These are phyloP conservation scores for Tremellales sp. DNA, from an alignment of 1,284 basidiomycete genomes.

Conservation along the genomic window DNA sequence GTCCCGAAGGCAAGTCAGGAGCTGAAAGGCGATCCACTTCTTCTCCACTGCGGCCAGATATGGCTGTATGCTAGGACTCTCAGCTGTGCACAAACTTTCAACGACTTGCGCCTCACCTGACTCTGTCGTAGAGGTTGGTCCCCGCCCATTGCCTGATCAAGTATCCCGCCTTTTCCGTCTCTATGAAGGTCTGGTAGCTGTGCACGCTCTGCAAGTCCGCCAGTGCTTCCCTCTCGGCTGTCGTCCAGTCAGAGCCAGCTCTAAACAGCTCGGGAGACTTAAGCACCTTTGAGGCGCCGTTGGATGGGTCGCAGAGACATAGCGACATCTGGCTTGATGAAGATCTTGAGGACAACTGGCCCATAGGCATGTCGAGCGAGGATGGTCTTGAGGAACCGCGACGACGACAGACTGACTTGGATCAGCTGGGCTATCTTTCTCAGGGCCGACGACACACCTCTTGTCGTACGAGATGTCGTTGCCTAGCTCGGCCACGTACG, in stretches of 20 bases:
- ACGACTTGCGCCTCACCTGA: constrained; percentile 63
- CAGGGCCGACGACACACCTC: constrained; percentile 56
- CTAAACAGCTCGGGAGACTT: background rate
- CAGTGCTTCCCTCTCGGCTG: constrained; percentile 80
- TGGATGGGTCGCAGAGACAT: constrained; percentile 65
- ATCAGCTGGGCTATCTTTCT: background rate
- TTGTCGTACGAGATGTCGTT: constrained; percentile 84
- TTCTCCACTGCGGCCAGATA: constrained; percentile 90
- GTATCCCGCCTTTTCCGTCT: constrained; percentile 95
- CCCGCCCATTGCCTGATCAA: constrained; percentile 92
- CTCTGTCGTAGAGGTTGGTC: constrained; percentile 93
- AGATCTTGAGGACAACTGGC: constrained; percentile 71
- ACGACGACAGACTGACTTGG: constrained; percentile 59
- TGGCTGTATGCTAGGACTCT: constrained; percentile 74
- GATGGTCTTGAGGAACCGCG: constrained; percentile 91
- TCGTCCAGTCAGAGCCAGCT: background rate
- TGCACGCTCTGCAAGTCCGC: constrained; percentile 83
- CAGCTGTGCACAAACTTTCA: constrained; percentile 1
- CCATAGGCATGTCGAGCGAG: constrained; percentile 68
- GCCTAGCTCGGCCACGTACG: constrained; percentile 80
- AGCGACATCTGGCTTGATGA: constrained; percentile 73
- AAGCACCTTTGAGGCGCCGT: constrained; percentile 62
- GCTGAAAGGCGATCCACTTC: constrained; percentile 96
- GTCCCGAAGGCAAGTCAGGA: constrained; percentile 79
- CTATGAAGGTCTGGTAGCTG: constrained; percentile 83